These are phyloP conservation scores for Hsuehochloa calcarea DNA, from an alignment of 176 grass and related monocot genomes.

Conservation along the genomic window DNA sequence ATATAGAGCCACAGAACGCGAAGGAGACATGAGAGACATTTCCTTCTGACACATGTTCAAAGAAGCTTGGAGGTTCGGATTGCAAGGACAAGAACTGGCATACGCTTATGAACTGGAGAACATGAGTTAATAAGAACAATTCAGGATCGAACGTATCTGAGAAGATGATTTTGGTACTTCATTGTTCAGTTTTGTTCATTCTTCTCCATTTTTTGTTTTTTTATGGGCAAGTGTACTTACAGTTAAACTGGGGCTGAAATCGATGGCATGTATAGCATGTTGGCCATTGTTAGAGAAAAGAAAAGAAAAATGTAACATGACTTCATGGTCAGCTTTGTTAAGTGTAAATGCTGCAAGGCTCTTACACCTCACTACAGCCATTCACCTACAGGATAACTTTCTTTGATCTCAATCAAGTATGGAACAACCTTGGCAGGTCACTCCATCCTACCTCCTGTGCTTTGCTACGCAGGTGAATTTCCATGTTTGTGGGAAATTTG, in stretches of 20 bases:
- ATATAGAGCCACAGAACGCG: conserved; percentile 69
- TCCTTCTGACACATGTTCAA: conserved; percentile 26
- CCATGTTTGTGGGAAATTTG: conserved; percentile 4
- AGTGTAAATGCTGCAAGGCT: conserved; percentile 14
- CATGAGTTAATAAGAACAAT: neutral
- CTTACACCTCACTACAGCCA: neutral
- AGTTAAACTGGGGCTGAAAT: neutral
- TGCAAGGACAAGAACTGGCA: neutral
- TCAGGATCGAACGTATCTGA: conserved; percentile 14
- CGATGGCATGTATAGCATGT: conserved; percentile 35
- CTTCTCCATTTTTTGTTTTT: neutral
- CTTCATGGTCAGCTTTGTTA: neutral
- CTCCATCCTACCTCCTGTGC: neutral
- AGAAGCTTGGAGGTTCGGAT: neutral
- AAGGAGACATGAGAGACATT: conserved; percentile 52
- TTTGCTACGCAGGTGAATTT: neutral
- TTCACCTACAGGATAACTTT: neutral
- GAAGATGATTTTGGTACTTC: conserved; percentile 33
- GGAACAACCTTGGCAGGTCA: neutral
- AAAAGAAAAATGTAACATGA: neutral
- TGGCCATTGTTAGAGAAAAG: conserved; percentile 30
- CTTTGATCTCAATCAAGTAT: conserved; percentile 1
- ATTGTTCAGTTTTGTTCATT: conserved; percentile 31
- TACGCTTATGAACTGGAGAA: conserved; percentile 14
- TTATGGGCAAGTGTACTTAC: neutral